These are phyloP conservation scores for Blastobotrys buckinghamii DNA, from an alignment of 1,139 yeast species.

Conservation along the genomic window DNA sequence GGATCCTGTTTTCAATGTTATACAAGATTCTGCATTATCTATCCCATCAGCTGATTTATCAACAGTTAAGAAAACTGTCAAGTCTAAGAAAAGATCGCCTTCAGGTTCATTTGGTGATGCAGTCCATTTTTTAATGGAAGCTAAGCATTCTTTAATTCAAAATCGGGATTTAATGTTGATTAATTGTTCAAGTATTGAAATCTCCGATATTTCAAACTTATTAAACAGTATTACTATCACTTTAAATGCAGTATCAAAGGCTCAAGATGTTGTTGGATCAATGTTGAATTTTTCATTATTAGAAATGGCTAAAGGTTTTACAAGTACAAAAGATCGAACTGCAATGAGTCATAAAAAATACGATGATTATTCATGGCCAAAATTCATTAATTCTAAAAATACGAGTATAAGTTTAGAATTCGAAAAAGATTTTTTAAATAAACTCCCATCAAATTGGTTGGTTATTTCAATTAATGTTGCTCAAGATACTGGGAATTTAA, in stretches of 20 bases:
- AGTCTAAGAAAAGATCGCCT: slow-evolving; percentile 1
- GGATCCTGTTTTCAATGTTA: slow-evolving; percentile 44
- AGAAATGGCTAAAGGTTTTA: slow-evolving; percentile 16
- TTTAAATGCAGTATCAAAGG: slow-evolving; percentile 26
- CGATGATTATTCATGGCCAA: slow-evolving; percentile 13
- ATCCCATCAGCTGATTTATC: slow-evolving; percentile 34
- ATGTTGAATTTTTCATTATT: slow-evolving; percentile 9
- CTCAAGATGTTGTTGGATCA: slow-evolving; percentile 11
- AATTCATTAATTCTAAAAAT: background rate
- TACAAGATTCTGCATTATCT: slow-evolving; percentile 45
- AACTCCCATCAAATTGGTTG: slow-evolving; percentile 49
- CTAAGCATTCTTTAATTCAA: slow-evolving; percentile 12
- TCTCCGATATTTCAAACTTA: slow-evolving; percentile 18
- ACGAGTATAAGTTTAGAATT: slow-evolving; percentile 3
- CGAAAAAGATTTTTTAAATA: slow-evolving; percentile 13
- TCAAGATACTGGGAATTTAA: slow-evolving; percentile 49
- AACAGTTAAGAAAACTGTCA: background rate
- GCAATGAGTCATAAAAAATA: slow-evolving; percentile 8
- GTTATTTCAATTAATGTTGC: slow-evolving; percentile 62
- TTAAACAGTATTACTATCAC: slow-evolving; percentile 26
- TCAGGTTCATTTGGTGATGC: slow-evolving; percentile 12
- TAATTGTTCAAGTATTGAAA: slow-evolving; percentile 22
- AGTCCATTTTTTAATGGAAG: slow-evolving; percentile 13
- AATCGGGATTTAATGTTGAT: slow-evolving; percentile 5
- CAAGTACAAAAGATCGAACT: slow-evolving; percentile 11